Conservation (phyloP, 1,284 basidiomycete genomes). For the Erythrobasidium hasegawianum region DNA sequence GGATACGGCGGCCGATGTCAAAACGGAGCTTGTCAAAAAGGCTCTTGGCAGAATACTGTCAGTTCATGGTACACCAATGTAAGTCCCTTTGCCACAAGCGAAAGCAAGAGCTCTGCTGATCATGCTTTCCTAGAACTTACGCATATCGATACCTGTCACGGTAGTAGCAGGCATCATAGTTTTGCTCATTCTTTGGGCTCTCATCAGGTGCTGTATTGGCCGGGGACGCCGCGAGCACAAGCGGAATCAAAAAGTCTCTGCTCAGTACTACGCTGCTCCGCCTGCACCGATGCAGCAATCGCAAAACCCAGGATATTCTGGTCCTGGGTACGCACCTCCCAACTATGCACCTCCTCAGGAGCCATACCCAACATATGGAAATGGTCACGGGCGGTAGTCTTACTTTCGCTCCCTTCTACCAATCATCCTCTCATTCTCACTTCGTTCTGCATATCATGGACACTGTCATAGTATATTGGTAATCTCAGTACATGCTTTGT, state of each 20-base stretch:
- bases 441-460: too few species aligned
- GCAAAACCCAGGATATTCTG: conserved; percentile 17
- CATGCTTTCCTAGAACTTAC: conserved; percentile 57
- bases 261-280: not conserved
- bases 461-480: too few species aligned
- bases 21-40: conserved; percentile 63
- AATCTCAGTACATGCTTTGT: too few species aligned
- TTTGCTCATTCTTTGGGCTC: conserved; percentile 45
- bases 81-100: too few species aligned
- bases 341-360: conserved; percentile 22
- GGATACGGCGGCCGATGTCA: conserved; percentile 54
- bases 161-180: conserved; percentile 64
- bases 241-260: not conserved
- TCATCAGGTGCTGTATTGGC: conserved; percentile 45
- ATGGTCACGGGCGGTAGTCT: not conserved
- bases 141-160: conserved; percentile 59
- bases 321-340: conserved; percentile 1
- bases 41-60: conserved; percentile 61
- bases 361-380: conserved; percentile 21
- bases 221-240: conserved; percentile 9
- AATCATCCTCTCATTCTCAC: too few species aligned
- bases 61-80: conserved; percentile 54
- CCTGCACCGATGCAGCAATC: not conserved
- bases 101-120: not conserved
- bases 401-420: too few species aligned